Evolutionary conservation across 345 rosid species (phyloP), one percentile per base, ranked within the genome.

Genomic region (Litchi chinensis): DNA sequence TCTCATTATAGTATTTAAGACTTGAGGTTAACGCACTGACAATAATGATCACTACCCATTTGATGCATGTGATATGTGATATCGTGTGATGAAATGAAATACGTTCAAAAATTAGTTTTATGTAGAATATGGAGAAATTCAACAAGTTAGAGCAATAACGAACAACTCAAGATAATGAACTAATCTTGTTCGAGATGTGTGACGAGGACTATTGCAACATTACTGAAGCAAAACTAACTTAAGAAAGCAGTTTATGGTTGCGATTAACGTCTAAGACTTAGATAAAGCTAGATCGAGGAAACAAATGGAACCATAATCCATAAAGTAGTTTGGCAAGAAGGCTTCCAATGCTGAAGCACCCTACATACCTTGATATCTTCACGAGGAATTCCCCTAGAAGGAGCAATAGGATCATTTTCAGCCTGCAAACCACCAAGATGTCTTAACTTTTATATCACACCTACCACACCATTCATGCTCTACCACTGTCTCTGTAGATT

Each of bases 361-460:
- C 68, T 48, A 74, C 73, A 50, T 82, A 95, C 98, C 93, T 87
- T 84, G 71, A 95, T 93, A 83, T 91, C 99, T 64, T 90, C 88
- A n/a, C 87, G 88, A 57, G 97, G 98, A 82, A 92, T 95, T 75
- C 88, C 98, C 77, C 97, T 82, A 39, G 89, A 83, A 37, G 99
- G 97, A 77, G 99, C 98, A 81, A 93, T 93, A 19, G 96, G 98
- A 76, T 95, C 99, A 84, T 91, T 95, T 67, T 86, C 90, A 65
- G 93, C 98, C 97, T 93, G 89, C 85, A 81, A 82, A 84, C 70
- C 74, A 76, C 21, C 40, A 44, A 72, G 70, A 41, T 65, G 13
- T 28, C 52, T 41, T 2, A 81, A 71, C 37, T 32, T 40, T 21
- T 64, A 24, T 46, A 22, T 70, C 32, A 6, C 40, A 19, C 3